A percentile compares a stretch with the other conserved stretches of the same genome.
These are phyloP conservation scores for Silene latifolia DNA, from an alignment of 148 eudicot species.

Conservation along the genomic window DNA sequence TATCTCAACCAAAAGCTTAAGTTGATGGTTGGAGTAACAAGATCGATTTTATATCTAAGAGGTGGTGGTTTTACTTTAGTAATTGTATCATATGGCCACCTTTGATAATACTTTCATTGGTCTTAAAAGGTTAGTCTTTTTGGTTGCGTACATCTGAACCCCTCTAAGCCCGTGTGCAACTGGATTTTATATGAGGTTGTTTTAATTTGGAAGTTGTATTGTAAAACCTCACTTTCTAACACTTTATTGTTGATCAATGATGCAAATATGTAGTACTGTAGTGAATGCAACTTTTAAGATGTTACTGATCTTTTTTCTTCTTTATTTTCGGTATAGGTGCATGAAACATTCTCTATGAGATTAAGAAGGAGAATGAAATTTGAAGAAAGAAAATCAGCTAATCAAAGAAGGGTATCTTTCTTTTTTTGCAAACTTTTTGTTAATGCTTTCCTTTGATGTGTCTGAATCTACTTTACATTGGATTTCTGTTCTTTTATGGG, in stretches of 20 bases:
- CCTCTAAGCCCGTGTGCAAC: no score
- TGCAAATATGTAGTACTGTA: neutral
- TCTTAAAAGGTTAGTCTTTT: neutral
- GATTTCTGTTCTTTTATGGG: neutral
- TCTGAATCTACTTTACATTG: neutral
- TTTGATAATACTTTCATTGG: neutral
- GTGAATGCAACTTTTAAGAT: neutral
- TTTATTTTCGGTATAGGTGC: conserved; percentile 40
- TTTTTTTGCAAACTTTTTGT: neutral
- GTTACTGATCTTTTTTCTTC: neutral
- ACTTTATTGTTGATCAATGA: neutral
- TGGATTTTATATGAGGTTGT: neutral
- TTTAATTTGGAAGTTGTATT: neutral
- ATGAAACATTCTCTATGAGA: conserved; percentile 56
- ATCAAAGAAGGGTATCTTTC: conserved; percentile 64
- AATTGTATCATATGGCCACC: neutral
- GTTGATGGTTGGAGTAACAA: no score
- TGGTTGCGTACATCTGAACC: neutral
- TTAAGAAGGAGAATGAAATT: conserved; percentile 60
- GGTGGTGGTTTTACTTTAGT: neutral
- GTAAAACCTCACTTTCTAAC: neutral
- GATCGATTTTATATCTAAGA: no score
- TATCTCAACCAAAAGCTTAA: no score
- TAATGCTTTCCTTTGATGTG: neutral
- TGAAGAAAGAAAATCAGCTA: conserved; percentile 63